Evolutionary conservation across 371 early-diverging fungal species (phyloP).

Genomic region (Mucor sp.): DNA sequence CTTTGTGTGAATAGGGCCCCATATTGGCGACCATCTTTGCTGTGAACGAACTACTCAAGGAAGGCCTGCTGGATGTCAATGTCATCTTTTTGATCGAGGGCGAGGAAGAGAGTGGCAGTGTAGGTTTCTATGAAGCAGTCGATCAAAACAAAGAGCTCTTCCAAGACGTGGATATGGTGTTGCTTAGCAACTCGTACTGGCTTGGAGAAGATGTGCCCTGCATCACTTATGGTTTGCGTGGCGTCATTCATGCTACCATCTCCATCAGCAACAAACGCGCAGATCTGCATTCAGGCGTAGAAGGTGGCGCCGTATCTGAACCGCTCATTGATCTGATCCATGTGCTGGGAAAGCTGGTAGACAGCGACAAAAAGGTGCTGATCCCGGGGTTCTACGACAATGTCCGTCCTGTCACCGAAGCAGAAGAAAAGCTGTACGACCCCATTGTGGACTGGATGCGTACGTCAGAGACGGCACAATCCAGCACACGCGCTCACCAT

Average conservation of each 20-base stretch:
- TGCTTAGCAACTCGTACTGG: slow-evolving; percentile 70
- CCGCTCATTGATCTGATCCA: slow-evolving; percentile 77
- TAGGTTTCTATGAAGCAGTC: slow-evolving; percentile 70
- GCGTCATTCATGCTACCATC: slow-evolving; percentile 75
- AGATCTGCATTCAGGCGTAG: slow-evolving; percentile 86
- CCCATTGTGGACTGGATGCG: slow-evolving; percentile 54
- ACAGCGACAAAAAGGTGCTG: slow-evolving; percentile 59
- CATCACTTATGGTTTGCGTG: slow-evolving; percentile 72
- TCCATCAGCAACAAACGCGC: slow-evolving; percentile 44
- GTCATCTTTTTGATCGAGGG: slow-evolving; percentile 85
- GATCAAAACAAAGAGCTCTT: slow-evolving; percentile 58
- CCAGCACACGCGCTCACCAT: slow-evolving; percentile 36
- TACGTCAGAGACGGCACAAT: slow-evolving; percentile 27
- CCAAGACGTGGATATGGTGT: slow-evolving; percentile 70
- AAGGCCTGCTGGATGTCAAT: slow-evolving; percentile 64
- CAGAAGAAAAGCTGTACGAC: slow-evolving; percentile 59
- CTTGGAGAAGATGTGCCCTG: slow-evolving; percentile 71
- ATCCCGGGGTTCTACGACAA: slow-evolving; percentile 70
- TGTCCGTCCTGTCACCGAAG: slow-evolving; percentile 51
- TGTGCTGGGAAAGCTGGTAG: slow-evolving; percentile 63
- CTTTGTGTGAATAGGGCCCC: neutral
- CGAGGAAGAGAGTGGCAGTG: slow-evolving; percentile 82
- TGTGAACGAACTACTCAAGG: slow-evolving; percentile 67
- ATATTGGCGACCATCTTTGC: slow-evolving; percentile 74
- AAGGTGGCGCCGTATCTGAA: slow-evolving; percentile 81